Base-by-base conservation (phyloP, 2,329 filamentous ascomycete genomes). In the Apiospora marii region DNA sequence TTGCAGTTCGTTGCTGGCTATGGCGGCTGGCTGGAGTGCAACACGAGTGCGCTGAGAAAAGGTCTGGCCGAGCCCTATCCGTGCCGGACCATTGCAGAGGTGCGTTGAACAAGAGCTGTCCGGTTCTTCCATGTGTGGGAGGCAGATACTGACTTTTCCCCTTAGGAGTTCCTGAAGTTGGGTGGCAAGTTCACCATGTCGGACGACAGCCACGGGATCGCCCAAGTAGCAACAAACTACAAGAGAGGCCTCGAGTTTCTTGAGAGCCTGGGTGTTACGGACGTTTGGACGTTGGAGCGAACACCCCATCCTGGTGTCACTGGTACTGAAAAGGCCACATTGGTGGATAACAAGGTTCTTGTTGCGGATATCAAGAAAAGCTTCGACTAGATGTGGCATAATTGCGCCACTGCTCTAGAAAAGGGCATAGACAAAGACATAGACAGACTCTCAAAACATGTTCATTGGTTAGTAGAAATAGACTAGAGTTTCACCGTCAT, bases 31-130 rank as follows among this genome's bases (percentile, higher is more conserved):
- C 80, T 99, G 73, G 96, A 99, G 87, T 88, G 97, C 79, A 99
- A 99, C 82, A 95, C 93, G 69, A 92, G 93, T 51, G 95, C 91
- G 27, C 81, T 98, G 82, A 89, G 96, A 75, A 99, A 99, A 85
- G 96, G 96, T 6, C 89, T 98, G 83, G 89, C 86, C 27, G 95
- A 98, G 85, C 94, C 96, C 67, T 99, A 99, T 86, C 96, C 96
- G 0, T 91, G 91, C 74, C 87, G 89, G 71, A 87, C 90, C 77
- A 92, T 99, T 79, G 94, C 94, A 77, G 88, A 94, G 87, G 92
- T 93, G 77, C 81, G 86, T 83, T 27, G 13, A 12, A 13, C n/a
- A 51, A 24, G n/a, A 14, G 71, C 30, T 34, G 44, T 71, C 12
- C 19, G 46, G 7, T 49, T 3, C 46, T n/a, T 49, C 10, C 46